phyloP scores from a whole-genome alignment of 1,284 basidiomycete species.

The Austropuccinia psidii region DNA sequence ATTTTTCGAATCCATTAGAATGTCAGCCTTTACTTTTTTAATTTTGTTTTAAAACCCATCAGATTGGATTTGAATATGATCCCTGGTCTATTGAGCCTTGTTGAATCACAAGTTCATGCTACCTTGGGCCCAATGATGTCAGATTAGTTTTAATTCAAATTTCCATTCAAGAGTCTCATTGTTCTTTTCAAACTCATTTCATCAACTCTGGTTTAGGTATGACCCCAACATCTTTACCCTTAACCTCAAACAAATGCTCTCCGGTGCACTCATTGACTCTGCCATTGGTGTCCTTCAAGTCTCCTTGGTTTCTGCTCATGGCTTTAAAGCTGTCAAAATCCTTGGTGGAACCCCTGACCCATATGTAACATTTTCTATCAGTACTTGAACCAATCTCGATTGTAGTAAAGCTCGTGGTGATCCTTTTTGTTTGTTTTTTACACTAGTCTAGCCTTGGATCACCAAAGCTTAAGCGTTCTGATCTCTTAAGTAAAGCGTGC shows the following conservation, averaged over 20 bases:
- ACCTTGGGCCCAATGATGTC: conserved; percentile 47
- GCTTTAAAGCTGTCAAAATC: conserved; percentile 60
- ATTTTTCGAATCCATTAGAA: conserved; percentile 78
- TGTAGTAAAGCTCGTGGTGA: neutral
- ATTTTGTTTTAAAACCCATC: conserved; percentile 90
- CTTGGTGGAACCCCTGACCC: conserved; percentile 95
- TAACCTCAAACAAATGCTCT: conserved; percentile 89
- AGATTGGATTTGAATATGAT: conserved; percentile 84
- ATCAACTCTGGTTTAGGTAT: conserved; percentile 87
- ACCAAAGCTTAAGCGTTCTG: conserved; percentile 63
- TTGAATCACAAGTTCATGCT: conserved; percentile 80
- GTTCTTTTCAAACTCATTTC: conserved; percentile 41
- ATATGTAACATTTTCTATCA: conserved; percentile 68
- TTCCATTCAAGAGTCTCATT: neutral
- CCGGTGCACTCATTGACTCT: conserved; percentile 69
- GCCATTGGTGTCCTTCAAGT: conserved; percentile 89
- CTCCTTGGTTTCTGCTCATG: conserved; percentile 64
- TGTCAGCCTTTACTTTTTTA: conserved; percentile 86
- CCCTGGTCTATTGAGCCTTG: conserved; percentile 81
- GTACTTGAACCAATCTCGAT: conserved; percentile 53
- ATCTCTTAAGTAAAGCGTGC: conserved; percentile 71
- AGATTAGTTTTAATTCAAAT: neutral
- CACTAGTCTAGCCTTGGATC: conserved; percentile 50
- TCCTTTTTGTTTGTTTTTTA: neutral
- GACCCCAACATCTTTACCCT: conserved; percentile 83